A percentile compares a stretch with the other conserved stretches of the same genome.
These are phyloP conservation scores for Solanum hybrid DNA, from an alignment of 305 asterid genomes.

Conservation along the genomic window DNA sequence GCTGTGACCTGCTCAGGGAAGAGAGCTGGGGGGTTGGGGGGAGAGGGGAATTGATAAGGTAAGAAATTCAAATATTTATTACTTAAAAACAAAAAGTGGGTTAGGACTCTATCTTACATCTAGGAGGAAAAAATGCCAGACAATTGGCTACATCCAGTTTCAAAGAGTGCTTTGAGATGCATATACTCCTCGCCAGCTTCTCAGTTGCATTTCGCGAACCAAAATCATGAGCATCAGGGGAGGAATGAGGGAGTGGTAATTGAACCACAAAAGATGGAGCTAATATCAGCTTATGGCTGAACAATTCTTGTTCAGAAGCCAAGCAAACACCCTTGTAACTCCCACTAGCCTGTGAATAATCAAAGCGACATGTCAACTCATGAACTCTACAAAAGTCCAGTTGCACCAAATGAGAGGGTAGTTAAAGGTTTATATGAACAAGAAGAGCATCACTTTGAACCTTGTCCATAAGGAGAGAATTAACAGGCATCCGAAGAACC, in stretches of 20 bases:
- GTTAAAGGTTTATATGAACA: neutral
- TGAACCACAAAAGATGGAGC: slow-evolving; percentile 54
- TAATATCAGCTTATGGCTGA: slow-evolving; percentile 65
- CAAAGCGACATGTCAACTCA: slow-evolving; percentile 13
- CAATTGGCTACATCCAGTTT: slow-evolving; percentile 54
- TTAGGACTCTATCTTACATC: slow-evolving; percentile 34
- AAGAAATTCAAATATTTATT: neutral
- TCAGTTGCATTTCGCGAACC: slow-evolving; percentile 21
- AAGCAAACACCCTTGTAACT: slow-evolving; percentile 67
- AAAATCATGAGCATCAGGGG: slow-evolving; percentile 22
- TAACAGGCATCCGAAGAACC: slow-evolving; percentile 84
- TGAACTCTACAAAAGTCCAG: neutral
- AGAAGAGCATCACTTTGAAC: slow-evolving; percentile 24
- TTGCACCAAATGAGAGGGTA: neutral
- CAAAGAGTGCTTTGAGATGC: slow-evolving; percentile 59
- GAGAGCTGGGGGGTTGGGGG: slow-evolving; percentile 35
- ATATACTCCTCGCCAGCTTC: slow-evolving; percentile 72
- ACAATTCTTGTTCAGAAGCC: slow-evolving; percentile 84
- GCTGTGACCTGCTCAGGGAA: slow-evolving; percentile 60
- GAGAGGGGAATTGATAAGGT: neutral
- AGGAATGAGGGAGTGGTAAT: slow-evolving; percentile 26
- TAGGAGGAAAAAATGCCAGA: slow-evolving; percentile 72
- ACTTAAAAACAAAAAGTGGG: neutral
- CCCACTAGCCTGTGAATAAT: slow-evolving; percentile 45
- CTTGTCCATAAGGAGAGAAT: slow-evolving; percentile 57